Evolutionary conservation across 495 filamentous ascomycete species (phyloP), one percentile per base, ranked within the genome.

Genomic region (Thozetella sp.): DNA sequence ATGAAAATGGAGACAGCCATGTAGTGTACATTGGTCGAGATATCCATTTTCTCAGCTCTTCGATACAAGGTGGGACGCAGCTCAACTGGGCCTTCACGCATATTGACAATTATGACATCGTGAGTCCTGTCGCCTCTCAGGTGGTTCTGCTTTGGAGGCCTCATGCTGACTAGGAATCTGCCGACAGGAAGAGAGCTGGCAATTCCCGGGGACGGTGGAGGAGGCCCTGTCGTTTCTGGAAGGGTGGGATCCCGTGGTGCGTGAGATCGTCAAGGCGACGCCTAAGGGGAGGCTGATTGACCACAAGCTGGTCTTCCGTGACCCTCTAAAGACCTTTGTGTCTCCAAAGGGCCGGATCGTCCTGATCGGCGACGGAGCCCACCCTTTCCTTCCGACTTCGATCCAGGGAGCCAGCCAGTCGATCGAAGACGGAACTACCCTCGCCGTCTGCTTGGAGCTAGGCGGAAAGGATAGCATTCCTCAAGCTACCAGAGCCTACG

Each of bases 31-130:
- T 86, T 53, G 85, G 87, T 0, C 84, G 80, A 0, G 84, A 89
- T 54, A 81, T 88, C 24, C 87, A 89, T 70, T 87, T 88, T 68
- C 76, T 89, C 51, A 84, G 84, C 30, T 82, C 79, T 10, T 83
- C 79, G 10, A 80, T 87, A 67, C 88, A 88, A 72, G 78, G 80
- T 54, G 86, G 87, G 1, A 76, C 75, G 22, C 87, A 90, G 60
- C 85, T 89, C 46, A 88, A 85, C 60, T 91, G 87, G 88, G 88
- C 90, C 17, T 82, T 88, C 30, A 90, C 88, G 10, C 88, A 90
- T 63, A 80, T 72, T 25, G 70, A 72, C 22, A 68, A 72, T 37
- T 67, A 68, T 1, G 70, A 72, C 55, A 72, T 80, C 50, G 78
- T 78, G 63, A 59, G 69, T 56, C 24, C 40, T 52, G 12, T 2